phyloP scores from a whole-genome alignment of 164 flowering plant genomes.

The Vitis rupestris region DNA sequence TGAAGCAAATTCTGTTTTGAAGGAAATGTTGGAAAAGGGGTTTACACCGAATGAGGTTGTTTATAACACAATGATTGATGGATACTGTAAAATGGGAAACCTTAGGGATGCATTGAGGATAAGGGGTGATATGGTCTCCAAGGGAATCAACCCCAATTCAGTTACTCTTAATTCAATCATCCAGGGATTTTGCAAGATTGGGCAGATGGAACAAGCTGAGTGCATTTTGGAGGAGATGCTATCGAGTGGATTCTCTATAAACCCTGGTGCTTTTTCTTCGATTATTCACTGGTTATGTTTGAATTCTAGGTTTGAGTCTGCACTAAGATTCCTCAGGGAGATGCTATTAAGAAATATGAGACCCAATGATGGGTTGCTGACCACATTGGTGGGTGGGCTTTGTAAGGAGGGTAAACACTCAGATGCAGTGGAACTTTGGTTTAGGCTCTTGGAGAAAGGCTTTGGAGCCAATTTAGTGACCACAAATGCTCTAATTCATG shows the following conservation, averaged over 20 bases:
- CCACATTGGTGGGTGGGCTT: constrained; percentile 44
- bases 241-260: constrained; percentile 31
- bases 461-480: constrained; percentile 49
- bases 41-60: constrained; percentile 51
- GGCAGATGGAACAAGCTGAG: constrained; percentile 49
- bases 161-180: constrained; percentile 57
- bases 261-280: constrained; percentile 38
- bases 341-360: constrained; percentile 59
- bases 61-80: constrained; percentile 64
- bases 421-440: constrained; percentile 59
- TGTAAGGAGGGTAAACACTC: constrained; percentile 48
- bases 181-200: constrained; percentile 47
- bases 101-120: constrained; percentile 41
- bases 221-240: constrained; percentile 51
- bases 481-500: constrained; percentile 72
- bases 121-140: constrained; percentile 56
- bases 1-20: constrained; percentile 45
- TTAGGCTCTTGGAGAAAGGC: constrained; percentile 49
- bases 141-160: constrained; percentile 50
- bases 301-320: constrained; percentile 46
- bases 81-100: constrained; percentile 54
- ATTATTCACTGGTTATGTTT: constrained; percentile 44
- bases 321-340: constrained; percentile 39
- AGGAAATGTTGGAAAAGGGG: constrained; percentile 51
- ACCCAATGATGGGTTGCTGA: constrained; percentile 57